phyloP scores from a whole-genome alignment of 2,329 filamentous ascomycete genomes.

The Phyllosticta paracitricarpa region DNA sequence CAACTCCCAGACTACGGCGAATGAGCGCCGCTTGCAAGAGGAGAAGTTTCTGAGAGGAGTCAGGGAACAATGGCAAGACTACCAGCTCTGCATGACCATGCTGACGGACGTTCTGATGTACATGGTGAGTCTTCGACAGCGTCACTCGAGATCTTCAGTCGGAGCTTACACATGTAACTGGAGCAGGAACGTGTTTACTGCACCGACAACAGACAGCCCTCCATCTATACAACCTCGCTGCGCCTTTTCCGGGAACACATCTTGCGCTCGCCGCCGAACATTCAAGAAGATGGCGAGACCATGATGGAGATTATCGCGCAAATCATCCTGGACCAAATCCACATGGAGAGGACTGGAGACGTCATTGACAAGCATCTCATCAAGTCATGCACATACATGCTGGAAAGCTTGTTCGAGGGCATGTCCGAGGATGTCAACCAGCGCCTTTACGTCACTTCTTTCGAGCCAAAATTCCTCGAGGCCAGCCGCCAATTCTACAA shows the following conservation, averaged over 20 bases:
- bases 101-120: constrained; percentile 95
- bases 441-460: constrained; percentile 73
- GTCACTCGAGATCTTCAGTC: neutral
- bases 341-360: constrained; percentile 85
- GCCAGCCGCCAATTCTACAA: constrained; percentile 66
- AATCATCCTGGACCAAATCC: constrained; percentile 81
- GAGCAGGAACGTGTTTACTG: constrained; percentile 68
- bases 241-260: constrained; percentile 82
- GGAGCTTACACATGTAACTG: neutral
- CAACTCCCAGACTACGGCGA: constrained; percentile 49
- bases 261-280: constrained; percentile 47
- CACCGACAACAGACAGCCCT: constrained; percentile 59
- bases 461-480: constrained; percentile 68
- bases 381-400: constrained; percentile 77
- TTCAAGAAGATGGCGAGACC: constrained; percentile 34
- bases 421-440: constrained; percentile 66
- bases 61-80: constrained; percentile 73
- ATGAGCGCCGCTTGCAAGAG: constrained; percentile 69
- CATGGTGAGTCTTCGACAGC: constrained; percentile 45
- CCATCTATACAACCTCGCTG: constrained; percentile 78
- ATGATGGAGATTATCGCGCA: constrained; percentile 68
- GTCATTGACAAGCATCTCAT: constrained; percentile 76
- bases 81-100: constrained; percentile 93
- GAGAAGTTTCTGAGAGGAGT: constrained; percentile 73
- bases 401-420: constrained; percentile 77